Conservation (phyloP, 441 rosid species). For the Adansonia gregorii region DNA sequence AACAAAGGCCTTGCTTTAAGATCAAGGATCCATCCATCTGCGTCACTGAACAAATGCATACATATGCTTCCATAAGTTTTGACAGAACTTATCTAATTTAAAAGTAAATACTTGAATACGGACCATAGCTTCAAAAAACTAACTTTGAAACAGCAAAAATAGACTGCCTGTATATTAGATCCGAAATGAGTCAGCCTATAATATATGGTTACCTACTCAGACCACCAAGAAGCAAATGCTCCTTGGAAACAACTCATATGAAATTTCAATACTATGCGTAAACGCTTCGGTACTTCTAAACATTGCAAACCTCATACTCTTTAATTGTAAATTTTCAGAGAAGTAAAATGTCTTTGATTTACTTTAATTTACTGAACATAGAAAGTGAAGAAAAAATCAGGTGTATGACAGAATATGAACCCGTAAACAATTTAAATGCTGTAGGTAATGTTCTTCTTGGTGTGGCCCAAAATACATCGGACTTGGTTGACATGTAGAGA, state of each 20-base stretch:
- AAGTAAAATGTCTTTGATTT: not conserved
- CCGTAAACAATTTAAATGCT: slow-evolving; percentile 85
- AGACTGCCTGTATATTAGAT: not conserved
- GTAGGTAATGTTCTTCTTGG: slow-evolving; percentile 85
- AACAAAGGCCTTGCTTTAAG: not conserved
- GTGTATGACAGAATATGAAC: slow-evolving; percentile 46
- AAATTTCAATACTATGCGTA: not conserved
- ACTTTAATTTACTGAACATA: not conserved
- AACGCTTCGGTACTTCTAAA: not conserved
- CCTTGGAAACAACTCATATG: not conserved
- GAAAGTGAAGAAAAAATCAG: slow-evolving; percentile 17
- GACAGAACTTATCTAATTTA: not conserved
- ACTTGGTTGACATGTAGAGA: slow-evolving; percentile 65
- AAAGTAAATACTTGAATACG: not conserved
- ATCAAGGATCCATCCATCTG: not conserved
- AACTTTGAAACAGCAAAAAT: not conserved
- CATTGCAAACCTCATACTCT: not conserved
- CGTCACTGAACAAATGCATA: not conserved
- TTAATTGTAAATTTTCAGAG: not conserved
- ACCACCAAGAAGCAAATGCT: not conserved
- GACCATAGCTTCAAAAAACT: not conserved
- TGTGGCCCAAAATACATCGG: slow-evolving; percentile 74
- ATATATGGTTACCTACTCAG: not conserved
- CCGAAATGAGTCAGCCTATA: not conserved
- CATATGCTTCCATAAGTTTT: not conserved